A percentile compares a stretch with the other conserved stretches of the same genome.
Conservation (phyloP, 1,284 basidiomycete genomes). For the Malassezia dermatis region DNA sequence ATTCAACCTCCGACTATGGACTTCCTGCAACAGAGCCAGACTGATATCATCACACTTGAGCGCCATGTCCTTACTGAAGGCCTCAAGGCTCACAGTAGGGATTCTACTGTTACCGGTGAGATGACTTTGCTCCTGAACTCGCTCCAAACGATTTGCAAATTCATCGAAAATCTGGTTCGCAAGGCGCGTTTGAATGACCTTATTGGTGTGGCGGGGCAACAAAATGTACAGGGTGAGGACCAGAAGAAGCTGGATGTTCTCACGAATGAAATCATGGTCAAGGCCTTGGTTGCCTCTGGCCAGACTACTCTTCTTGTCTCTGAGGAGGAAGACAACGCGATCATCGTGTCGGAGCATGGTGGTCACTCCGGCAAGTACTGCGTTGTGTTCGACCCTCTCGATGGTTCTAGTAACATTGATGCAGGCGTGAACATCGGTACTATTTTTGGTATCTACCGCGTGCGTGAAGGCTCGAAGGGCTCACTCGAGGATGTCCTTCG, state of each 20-base stretch:
- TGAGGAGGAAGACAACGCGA: constrained; percentile 84
- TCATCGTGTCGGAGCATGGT: constrained; percentile 61
- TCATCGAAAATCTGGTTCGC: constrained; percentile 95
- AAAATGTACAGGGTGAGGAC: constrained; percentile 95
- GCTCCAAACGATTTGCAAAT: constrained; percentile 72
- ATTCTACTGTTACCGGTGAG: constrained; percentile 57
- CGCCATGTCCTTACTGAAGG: constrained; percentile 45
- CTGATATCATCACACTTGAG: constrained; percentile 45
- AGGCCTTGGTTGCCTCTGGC: constrained; percentile 73
- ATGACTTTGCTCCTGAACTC: constrained; percentile 86
- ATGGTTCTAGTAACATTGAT: constrained; percentile 97
- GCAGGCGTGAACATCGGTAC: constrained; percentile 99
- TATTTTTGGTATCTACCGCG: constrained; percentile 93
- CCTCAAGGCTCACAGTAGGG: constrained; percentile 16
- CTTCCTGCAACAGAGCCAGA: constrained; percentile 32
- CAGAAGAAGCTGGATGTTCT: constrained; percentile 99
- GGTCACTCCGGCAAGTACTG: constrained; percentile 57
- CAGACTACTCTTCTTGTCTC: constrained; percentile 94
- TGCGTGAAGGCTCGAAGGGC: constrained; percentile 64
- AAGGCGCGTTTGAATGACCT: constrained; percentile 95
- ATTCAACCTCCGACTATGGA: constrained; percentile 2
- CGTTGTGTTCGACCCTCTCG: constrained; percentile 96
- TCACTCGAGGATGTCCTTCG: constrained; percentile 76
- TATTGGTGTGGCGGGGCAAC: constrained; percentile 90
- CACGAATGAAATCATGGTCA: constrained; percentile 99